A percentile compares a stretch with the other conserved stretches of the same genome.
These are phyloP conservation scores for Komagataella phaffii DNA, from an alignment of 805 yeast species.

Conservation along the genomic window DNA sequence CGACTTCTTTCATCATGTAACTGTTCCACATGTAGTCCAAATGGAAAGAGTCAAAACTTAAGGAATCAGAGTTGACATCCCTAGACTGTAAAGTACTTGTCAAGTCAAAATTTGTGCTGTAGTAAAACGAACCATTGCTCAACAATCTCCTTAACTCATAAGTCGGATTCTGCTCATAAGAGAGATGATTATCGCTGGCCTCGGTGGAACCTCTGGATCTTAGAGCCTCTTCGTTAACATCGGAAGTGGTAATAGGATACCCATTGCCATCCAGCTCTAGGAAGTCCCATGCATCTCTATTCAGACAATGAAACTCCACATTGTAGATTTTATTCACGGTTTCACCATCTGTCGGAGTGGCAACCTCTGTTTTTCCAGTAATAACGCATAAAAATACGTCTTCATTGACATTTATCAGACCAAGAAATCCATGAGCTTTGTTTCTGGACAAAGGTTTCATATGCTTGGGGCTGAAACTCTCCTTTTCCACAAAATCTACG, in stretches of 20 bases:
- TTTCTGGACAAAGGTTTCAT: slow-evolving; percentile 28
- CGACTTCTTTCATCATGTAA: slow-evolving; percentile 74
- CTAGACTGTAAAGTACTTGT: slow-evolving; percentile 41
- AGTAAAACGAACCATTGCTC: slow-evolving; percentile 29
- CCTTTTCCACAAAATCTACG: slow-evolving; percentile 31
- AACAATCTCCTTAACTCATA: slow-evolving; percentile 29
- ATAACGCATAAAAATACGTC: slow-evolving; percentile 70
- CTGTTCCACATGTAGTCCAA: slow-evolving; percentile 95
- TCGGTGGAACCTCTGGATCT: slow-evolving; percentile 7
- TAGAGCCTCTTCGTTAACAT: slow-evolving; percentile 17
- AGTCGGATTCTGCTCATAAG: slow-evolving; percentile 18
- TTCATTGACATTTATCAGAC: slow-evolving; percentile 56
- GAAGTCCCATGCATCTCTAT: slow-evolving; percentile 68
- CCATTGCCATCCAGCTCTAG: slow-evolving; percentile 58
- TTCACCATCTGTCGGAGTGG: slow-evolving; percentile 70
- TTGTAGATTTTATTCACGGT: slow-evolving; percentile 65
- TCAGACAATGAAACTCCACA: slow-evolving; percentile 80
- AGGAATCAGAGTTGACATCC: slow-evolving; percentile 33
- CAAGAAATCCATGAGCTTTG: slow-evolving; percentile 59
- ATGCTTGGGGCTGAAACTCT: slow-evolving; percentile 20
- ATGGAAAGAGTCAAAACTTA: slow-evolving; percentile 49
- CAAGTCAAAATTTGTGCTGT: slow-evolving; percentile 32
- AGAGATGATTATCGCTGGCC: slow-evolving; percentile 7
- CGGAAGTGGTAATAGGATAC: slow-evolving; percentile 34
- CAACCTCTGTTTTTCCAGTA: slow-evolving; percentile 65